These are phyloP conservation scores for Saccharum spontaneum DNA, from an alignment of 176 grass and related monocot species.

Conservation along the genomic window DNA sequence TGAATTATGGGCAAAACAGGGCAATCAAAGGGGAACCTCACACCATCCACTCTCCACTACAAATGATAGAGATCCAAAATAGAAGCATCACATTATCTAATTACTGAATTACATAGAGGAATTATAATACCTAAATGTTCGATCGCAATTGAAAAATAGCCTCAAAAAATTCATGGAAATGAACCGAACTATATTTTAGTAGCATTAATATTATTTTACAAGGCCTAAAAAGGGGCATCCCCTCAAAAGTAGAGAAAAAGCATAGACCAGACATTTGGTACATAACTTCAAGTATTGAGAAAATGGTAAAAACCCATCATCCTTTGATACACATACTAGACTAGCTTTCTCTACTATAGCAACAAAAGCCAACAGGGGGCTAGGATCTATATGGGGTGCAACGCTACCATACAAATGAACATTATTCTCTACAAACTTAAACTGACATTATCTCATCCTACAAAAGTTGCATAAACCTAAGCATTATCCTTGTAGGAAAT, in stretches of 20 bases:
- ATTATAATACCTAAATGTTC: conserved; percentile 42
- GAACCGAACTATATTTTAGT: conserved; percentile 42
- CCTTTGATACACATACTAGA: conserved; percentile 52
- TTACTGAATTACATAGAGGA: conserved; percentile 17
- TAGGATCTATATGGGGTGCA: conserved; percentile 44
- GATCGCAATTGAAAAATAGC: conserved; percentile 39
- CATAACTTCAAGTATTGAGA: conserved; percentile 53
- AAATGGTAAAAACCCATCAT: conserved; percentile 29
- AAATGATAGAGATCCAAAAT: conserved; percentile 17
- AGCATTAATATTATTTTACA: conserved; percentile 47
- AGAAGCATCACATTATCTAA: background rate
- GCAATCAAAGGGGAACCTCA: conserved; percentile 2
- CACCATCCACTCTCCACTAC: conserved; percentile 9
- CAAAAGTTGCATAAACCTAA: conserved; percentile 57
- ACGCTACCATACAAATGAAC: conserved; percentile 62
- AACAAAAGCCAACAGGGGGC: conserved; percentile 48
- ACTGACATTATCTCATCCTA: conserved; percentile 70
- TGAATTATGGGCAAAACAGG: conserved; percentile 1
- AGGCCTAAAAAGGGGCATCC: conserved; percentile 35
- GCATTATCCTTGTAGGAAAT: conserved; percentile 53
- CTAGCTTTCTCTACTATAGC: conserved; percentile 55
- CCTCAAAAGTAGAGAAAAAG: conserved; percentile 60
- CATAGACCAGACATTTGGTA: conserved; percentile 67
- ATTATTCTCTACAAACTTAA: conserved; percentile 82
- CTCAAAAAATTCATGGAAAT: too few relatives aligned